Evolutionary conservation across 2,329 filamentous ascomycete genomes (phyloP), one percentile per base, ranked within the genome.

Genomic region (Elsinoe necatrix): DNA sequence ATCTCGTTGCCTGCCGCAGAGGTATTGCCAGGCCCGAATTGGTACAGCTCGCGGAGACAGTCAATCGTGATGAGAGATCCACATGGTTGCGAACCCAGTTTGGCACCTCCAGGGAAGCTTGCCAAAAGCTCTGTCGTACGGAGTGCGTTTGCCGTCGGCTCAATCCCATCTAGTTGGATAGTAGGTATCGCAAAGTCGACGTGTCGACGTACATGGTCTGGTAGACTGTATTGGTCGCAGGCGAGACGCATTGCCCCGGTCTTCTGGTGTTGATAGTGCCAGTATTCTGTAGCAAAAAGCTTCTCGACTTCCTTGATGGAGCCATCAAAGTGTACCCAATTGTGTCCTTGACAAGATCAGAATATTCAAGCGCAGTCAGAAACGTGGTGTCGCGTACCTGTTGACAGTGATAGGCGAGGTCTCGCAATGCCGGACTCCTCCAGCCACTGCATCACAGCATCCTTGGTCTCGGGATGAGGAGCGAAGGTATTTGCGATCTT

Each of bases 281-380:
- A 68, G 61, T 73, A 75, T 47, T 73, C 62, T 1, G 73, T 69
- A 31, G 65, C 64, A 3, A 75, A 63, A 25, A 76, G 61, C 2
- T 59, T 57, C 57, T 75, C 72, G 2, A 71, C 64, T 45, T 73
- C 52, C 45, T 57, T 51, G 7, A 52, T 57, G 14, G 50, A 47
- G 0, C 51, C 50, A n/a, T 57, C 42, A 34, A 3, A 56, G 34
- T 57, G 42, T 34, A 47, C 8, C 56, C 54, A 54, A 23, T 42
- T 56, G 47, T 34, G 25, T 5, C 48, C 48, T 52, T 25, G 27
- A 29, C 12, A 9, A 50, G 8, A 21, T 50, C 16, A 29, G 45
- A 5, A 3, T 16, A 18, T 29, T 12, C 23, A 29, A 29, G 6
- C 14, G 29, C 3, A 21, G 20, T 14, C 14, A 4, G 6, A 29